These are phyloP conservation scores for Fusarium camptoceras DNA, from an alignment of 2,329 filamentous ascomycete species.

Conservation along the genomic window DNA sequence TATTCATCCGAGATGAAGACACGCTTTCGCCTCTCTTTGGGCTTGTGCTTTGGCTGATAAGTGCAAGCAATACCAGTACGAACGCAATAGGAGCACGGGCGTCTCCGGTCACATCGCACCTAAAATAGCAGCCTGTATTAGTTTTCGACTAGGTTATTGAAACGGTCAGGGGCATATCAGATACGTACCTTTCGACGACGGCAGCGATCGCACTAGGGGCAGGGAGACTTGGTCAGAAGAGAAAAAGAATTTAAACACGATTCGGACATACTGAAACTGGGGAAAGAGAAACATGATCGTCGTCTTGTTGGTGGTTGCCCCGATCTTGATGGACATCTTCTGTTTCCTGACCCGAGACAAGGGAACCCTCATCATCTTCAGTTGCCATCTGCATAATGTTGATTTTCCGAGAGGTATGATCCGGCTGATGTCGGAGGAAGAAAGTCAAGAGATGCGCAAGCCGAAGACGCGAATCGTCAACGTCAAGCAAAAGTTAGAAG, in stretches of 20 bases:
- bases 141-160: too few relatives aligned
- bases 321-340: not conserved
- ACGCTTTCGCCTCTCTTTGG: not conserved
- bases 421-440: not conserved
- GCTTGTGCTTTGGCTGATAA: not conserved
- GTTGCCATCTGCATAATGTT: not conserved
- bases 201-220: not conserved
- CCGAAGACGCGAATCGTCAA: not conserved
- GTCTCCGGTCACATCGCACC: not conserved
- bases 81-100: not conserved
- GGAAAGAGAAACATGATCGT: not conserved
- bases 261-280: not conserved
- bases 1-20: not conserved
- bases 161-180: not conserved
- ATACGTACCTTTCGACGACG: not conserved
- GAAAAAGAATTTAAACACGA: accelerated
- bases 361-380: not conserved
- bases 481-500: not conserved
- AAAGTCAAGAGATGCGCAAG: not conserved
- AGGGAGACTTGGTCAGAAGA: not conserved
- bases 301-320: not conserved
- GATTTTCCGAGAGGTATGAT: not conserved
- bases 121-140: not conserved
- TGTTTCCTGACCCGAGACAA: not conserved
- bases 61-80: not conserved